Conservation (phyloP, 148 eudicot species). For the Persicaria tinctoria region DNA sequence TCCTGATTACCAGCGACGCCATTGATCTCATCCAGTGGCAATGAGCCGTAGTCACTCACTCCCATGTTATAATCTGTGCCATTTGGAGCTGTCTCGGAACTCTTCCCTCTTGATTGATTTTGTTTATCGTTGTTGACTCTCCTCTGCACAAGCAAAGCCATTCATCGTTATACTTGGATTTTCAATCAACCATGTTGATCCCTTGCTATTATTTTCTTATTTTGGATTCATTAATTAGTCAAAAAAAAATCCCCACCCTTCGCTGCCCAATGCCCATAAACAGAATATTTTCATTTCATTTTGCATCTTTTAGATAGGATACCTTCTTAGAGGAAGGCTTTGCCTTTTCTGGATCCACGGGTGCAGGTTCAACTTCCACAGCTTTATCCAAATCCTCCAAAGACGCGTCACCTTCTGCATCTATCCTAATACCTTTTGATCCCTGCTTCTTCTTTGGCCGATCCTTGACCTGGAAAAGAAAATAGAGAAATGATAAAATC, state of each 20-base stretch:
- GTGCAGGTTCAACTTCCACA: constrained; percentile 35
- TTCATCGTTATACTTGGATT: background rate
- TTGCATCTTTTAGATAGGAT: background rate
- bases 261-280: background rate
- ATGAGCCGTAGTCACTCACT: constrained; percentile 27
- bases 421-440: constrained; percentile 70
- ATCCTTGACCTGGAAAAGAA: constrained; percentile 54
- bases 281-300: background rate
- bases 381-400: constrained; percentile 73
- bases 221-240: background rate
- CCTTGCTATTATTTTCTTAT: background rate
- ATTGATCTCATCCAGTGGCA: constrained; percentile 33
- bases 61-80: constrained; percentile 16
- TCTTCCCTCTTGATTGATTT: constrained; percentile 37
- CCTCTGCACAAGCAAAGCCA: constrained; percentile 37
- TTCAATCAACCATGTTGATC: background rate
- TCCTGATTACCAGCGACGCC: constrained; percentile 28
- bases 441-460: constrained; percentile 72
- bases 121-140: constrained; percentile 54
- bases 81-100: constrained; percentile 28
- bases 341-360: constrained; percentile 50
- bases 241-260: background rate
- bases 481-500: background rate
- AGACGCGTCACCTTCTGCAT: constrained; percentile 91
- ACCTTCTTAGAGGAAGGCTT: constrained; percentile 68